phyloP scores from a whole-genome alignment of 495 filamentous ascomycete genomes.

The Bathelium albidoporum region DNA sequence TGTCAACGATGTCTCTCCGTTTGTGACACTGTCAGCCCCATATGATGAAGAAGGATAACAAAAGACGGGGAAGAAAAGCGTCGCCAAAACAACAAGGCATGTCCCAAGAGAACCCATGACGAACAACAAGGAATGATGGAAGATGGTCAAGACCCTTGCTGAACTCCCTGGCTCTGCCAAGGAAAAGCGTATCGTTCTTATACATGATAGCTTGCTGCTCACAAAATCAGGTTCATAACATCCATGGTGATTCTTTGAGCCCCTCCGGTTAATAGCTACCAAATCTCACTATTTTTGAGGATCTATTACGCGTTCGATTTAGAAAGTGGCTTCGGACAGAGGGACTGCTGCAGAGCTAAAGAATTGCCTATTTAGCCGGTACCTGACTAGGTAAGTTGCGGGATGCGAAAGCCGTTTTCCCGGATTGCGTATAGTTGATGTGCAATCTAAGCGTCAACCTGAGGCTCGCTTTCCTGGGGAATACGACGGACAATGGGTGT shows the following conservation, averaged over 20 bases:
- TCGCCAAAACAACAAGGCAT: neutral
- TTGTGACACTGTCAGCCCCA: conserved; percentile 15
- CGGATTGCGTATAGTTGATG: neutral
- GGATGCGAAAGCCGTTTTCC: neutral
- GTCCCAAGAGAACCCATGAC: neutral
- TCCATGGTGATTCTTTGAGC: neutral
- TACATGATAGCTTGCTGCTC: neutral
- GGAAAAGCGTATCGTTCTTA: neutral
- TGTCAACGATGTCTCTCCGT: conserved; percentile 33
- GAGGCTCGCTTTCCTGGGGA: too few relatives aligned
- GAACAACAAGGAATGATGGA: neutral
- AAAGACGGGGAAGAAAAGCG: neutral
- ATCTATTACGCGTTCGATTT: neutral
- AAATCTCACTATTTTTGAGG: neutral
- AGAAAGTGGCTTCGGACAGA: neutral
- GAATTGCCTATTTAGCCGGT: neutral
- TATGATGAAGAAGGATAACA: neutral
- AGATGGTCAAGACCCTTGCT: neutral
- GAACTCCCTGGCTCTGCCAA: neutral
- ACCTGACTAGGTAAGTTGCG: neutral
- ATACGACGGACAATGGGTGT: too few relatives aligned
- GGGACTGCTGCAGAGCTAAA: neutral
- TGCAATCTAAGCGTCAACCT: neutral
- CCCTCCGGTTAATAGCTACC: neutral
- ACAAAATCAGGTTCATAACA: neutral